A percentile compares a stretch with the other conserved stretches of the same genome.
Evolutionary conservation across 176 grass and related monocot species (phyloP).

Genomic region (Oryza nivara): DNA sequence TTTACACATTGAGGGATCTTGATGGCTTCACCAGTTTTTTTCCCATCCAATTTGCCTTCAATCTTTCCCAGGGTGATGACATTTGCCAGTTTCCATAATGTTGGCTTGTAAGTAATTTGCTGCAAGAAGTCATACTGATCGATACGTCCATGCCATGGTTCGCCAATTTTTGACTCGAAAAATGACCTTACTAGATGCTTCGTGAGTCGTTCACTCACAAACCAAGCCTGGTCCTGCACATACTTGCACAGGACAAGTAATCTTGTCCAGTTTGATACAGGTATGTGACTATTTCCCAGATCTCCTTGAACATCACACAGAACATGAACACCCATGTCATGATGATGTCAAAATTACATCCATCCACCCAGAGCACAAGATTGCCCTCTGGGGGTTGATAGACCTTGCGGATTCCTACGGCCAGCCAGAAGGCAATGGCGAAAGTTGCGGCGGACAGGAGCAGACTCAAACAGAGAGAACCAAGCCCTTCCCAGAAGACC

Average conservation of each 20-base stretch:
- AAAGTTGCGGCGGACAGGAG: neutral
- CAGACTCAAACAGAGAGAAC: neutral
- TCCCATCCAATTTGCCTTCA: neutral
- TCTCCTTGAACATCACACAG: slow-evolving; percentile 9
- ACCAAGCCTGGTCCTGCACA: neutral
- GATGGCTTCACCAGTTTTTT: neutral
- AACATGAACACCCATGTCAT: neutral
- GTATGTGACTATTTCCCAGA: slow-evolving; percentile 33
- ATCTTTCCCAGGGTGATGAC: neutral
- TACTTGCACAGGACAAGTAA: slow-evolving; percentile 9
- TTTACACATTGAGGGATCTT: neutral
- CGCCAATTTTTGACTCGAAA: neutral
- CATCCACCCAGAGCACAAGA: neutral
- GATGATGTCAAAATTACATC: neutral
- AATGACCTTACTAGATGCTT: neutral
- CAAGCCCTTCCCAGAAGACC: slow-evolving; percentile 11
- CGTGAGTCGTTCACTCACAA: neutral
- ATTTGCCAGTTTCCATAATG: neutral
- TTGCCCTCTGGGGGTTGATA: neutral
- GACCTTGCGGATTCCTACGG: neutral
- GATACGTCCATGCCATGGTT: neutral
- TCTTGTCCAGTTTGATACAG: slow-evolving; percentile 24
- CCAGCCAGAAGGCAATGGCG: neutral
- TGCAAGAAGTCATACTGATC: slow-evolving; percentile 3
- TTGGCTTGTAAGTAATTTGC: neutral